Conservation (phyloP, 768 basidiomycete species). For the Trametes gibbosa region DNA sequence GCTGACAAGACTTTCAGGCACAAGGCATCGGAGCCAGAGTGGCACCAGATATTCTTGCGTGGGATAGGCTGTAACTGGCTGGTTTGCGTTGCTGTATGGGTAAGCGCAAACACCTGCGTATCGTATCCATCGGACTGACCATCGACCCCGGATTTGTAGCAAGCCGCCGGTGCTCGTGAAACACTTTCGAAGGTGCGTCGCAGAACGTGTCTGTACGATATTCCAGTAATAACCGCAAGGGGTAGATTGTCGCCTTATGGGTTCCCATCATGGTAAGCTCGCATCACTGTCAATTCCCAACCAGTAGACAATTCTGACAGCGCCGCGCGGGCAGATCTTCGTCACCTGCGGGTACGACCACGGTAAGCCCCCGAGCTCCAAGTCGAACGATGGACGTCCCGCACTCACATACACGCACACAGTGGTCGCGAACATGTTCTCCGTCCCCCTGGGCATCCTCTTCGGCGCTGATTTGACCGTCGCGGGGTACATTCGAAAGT, state of each 20-base stretch:
- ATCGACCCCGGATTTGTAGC: constrained; percentile 37
- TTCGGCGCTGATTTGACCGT: constrained; percentile 56
- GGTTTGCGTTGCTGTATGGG: constrained; percentile 72
- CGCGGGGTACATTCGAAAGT: constrained; percentile 67
- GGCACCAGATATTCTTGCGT: constrained; percentile 71
- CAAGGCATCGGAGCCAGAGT: constrained; percentile 62
- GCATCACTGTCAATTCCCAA: constrained; percentile 3
- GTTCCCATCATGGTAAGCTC: constrained; percentile 72
- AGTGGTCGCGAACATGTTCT: constrained; percentile 80
- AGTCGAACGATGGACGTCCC: neutral
- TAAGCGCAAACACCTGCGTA: constrained; percentile 33
- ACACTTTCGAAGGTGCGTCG: constrained; percentile 59
- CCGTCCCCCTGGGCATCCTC: constrained; percentile 67
- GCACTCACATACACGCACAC: neutral
- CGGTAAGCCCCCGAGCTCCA: constrained; percentile 39
- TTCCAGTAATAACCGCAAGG: neutral
- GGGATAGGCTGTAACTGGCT: constrained; percentile 80
- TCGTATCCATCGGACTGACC: neutral
- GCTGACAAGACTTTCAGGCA: constrained; percentile 34
- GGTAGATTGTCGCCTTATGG: constrained; percentile 60
- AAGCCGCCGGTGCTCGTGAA: constrained; percentile 65
- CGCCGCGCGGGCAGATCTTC: constrained; percentile 47
- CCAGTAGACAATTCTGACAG: neutral
- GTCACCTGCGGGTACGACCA: constrained; percentile 72
- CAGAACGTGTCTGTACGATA: neutral